A percentile compares a stretch with the other conserved stretches of the same genome.
These are phyloP conservation scores for Diutina sp. DNA, from an alignment of 1,139 yeast species.

Conservation along the genomic window DNA sequence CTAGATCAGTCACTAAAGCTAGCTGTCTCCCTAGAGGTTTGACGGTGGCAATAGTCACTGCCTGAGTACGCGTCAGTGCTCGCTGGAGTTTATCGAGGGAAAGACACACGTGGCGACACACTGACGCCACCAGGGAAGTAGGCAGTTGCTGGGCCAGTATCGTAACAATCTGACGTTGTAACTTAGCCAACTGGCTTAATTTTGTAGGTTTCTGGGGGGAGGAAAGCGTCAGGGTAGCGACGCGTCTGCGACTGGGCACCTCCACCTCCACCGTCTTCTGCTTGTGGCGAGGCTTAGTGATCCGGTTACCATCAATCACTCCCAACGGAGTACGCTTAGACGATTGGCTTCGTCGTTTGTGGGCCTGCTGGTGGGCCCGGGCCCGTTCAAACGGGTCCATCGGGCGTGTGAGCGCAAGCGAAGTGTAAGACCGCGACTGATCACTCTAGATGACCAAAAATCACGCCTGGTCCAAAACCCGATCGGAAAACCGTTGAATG, in stretches of 20 bases:
- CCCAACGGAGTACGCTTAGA: neutral
- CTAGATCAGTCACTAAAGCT: neutral
- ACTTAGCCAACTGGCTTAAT: neutral
- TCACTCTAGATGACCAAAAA: no score
- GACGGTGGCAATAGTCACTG: neutral
- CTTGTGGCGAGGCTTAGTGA: neutral
- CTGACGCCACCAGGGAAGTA: neutral
- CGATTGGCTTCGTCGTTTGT: neutral
- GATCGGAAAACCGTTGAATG: no score
- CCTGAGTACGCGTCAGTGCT: neutral
- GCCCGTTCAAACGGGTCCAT: constrained; percentile 1
- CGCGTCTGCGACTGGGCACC: neutral
- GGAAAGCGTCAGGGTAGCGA: neutral
- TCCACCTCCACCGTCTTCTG: neutral
- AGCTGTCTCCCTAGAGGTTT: neutral
- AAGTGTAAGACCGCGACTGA: neutral
- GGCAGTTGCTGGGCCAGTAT: neutral
- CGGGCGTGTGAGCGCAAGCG: neutral
- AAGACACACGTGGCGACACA: neutral
- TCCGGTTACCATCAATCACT: neutral
- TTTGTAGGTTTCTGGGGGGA: neutral
- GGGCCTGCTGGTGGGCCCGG: neutral
- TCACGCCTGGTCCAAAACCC: no score
- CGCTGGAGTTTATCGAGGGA: neutral
- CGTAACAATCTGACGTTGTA: neutral